Evolutionary conservation across 78 protist genomes (phyloP).

Genomic region (Dictyostelium discoideum): DNA sequence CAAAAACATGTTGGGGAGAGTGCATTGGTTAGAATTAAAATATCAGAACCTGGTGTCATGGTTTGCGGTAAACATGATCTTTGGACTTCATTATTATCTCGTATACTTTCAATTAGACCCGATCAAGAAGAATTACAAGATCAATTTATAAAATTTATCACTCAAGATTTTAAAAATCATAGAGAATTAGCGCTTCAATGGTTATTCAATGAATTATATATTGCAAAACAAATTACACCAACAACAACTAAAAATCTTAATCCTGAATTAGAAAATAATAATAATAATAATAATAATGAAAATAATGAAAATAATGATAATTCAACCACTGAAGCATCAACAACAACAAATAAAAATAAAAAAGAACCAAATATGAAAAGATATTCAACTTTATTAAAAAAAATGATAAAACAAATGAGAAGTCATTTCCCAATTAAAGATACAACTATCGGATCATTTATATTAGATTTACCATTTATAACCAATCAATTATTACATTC

Average conservation of each 20-base stretch:
- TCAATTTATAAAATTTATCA: constrained; percentile 15
- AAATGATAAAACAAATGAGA: constrained; percentile 20
- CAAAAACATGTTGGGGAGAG: background rate
- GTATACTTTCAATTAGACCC: constrained; percentile 19
- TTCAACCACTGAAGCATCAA: too few relatives aligned
- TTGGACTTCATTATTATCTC: constrained; percentile 42
- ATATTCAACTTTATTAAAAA: constrained; percentile 20
- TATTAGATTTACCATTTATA: background rate
- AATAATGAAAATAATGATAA: background rate
- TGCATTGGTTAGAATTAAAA: constrained; percentile 11
- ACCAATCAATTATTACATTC: background rate
- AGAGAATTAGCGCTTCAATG: constrained; percentile 66
- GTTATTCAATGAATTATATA: constrained; percentile 49
- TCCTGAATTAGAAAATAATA: background rate
- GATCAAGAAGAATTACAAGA: background rate
- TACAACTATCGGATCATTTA: background rate
- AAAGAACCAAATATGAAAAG: background rate
- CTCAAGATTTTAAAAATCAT: constrained; percentile 5
- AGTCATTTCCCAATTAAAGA: background rate
- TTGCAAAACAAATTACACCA: background rate
- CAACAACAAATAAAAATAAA: background rate
- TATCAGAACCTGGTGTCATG: constrained; percentile 21
- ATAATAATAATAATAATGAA: background rate
- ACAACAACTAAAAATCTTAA: background rate
- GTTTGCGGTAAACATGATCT: constrained; percentile 14